Percentiles rank a stretch among this genome's conserved stretches.
Evolutionary conservation across 2,329 filamentous ascomycete genomes (phyloP).

Genomic region (Pseudocercospora eumusae): DNA sequence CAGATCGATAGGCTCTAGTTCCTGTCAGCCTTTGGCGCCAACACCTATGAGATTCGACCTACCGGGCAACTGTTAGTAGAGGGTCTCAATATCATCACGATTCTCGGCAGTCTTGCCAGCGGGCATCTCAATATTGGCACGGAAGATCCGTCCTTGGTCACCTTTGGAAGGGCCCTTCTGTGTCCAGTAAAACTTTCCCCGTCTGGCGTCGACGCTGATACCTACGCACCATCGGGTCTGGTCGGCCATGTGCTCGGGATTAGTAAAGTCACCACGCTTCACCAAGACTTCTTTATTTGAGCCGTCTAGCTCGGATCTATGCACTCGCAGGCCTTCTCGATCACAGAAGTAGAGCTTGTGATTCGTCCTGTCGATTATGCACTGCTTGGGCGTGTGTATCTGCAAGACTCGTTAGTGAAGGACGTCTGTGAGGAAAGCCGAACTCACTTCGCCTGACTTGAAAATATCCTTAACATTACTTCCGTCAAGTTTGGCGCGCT

Average conservation of each 20-base stretch:
- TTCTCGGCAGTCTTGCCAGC: constrained; percentile 31
- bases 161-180: constrained; percentile 60
- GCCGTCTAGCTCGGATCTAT: constrained; percentile 39
- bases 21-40: too few species aligned
- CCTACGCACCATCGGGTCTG: constrained; percentile 47
- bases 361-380: constrained; percentile 34
- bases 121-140: constrained; percentile 48
- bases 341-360: constrained; percentile 46
- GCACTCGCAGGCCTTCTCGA: constrained; percentile 45
- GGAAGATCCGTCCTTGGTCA: constrained; percentile 55
- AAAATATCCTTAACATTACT: not conserved
- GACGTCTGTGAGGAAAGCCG: too few species aligned
- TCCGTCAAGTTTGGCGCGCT: not conserved
- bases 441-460: not conserved
- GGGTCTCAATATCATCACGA: constrained; percentile 37
- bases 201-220: constrained; percentile 48
- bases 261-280: not conserved
- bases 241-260: not conserved
- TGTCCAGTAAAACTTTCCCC: constrained; percentile 59
- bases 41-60: too few species aligned
- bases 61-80: constrained; percentile 49
- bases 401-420: too few species aligned
- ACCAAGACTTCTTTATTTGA: not conserved
- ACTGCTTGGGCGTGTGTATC: constrained; percentile 54
- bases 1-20: constrained; percentile 57